Conservation (phyloP, 352 stramenopile genomes). For the Globisporangium orthogonon region DNA sequence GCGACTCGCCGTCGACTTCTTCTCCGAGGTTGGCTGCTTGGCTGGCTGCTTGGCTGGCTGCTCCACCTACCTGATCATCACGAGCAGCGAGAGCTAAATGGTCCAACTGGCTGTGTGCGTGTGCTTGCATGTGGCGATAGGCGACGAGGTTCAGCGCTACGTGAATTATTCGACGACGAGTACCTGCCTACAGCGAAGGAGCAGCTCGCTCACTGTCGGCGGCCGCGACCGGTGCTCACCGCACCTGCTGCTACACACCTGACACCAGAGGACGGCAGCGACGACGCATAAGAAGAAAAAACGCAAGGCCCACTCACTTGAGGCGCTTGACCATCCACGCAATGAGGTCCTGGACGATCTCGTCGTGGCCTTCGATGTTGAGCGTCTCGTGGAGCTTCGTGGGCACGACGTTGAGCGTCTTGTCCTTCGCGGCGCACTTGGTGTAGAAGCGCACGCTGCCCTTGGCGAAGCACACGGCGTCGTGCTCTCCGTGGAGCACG, state of each 20-base stretch:
- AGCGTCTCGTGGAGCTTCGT: constrained; percentile 32
- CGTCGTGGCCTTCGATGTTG: constrained; percentile 27
- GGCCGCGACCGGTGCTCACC: background rate
- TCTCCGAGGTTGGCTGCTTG: background rate
- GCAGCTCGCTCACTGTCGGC: constrained; percentile 37
- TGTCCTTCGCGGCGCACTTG: constrained; percentile 28
- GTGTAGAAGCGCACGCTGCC: constrained; percentile 30
- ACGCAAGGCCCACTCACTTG: background rate
- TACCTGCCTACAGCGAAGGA: constrained; percentile 53
- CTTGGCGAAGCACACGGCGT: constrained; percentile 26
- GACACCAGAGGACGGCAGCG: background rate
- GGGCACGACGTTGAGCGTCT: constrained; percentile 36
- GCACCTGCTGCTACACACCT: background rate
- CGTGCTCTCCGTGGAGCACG: constrained; percentile 30
- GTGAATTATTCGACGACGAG: constrained; percentile 53
- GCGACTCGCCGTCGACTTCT: background rate
- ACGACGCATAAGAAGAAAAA: background rate
- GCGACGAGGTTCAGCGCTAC: constrained; percentile 16
- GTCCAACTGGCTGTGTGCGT: background rate
- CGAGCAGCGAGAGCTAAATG: background rate
- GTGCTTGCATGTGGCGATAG: background rate
- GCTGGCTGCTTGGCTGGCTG: too few species aligned
- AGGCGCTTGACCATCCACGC: constrained; percentile 29
- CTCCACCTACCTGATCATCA: too few species aligned
- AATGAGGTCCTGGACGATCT: constrained; percentile 23